Evolutionary conservation across 108 stramenopile genomes (phyloP).

Genomic region (Nannochloropsis oceanica): DNA sequence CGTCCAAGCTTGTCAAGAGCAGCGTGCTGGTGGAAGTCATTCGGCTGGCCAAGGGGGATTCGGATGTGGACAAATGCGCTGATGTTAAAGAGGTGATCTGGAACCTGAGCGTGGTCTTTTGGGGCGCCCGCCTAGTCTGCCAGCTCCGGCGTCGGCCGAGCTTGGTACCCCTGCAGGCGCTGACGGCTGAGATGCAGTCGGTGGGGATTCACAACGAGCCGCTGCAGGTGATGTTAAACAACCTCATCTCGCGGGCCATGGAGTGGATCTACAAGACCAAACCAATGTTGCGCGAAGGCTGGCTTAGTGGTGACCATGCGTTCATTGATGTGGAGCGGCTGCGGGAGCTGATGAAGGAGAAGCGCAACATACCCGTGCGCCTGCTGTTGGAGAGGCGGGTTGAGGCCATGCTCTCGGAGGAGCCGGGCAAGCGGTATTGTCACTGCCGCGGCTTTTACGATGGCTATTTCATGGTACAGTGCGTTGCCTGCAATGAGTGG

Average conservation of each 20-base stretch:
- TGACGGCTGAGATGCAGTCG: background rate
- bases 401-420: slow-evolving; percentile 23
- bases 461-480: slow-evolving; percentile 66
- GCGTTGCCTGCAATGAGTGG: slow-evolving; percentile 62
- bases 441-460: slow-evolving; percentile 66
- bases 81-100: background rate
- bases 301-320: background rate
- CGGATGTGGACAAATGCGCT: background rate
- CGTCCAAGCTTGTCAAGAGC: background rate
- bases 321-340: slow-evolving; percentile 13
- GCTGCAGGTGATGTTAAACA: background rate
- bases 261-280: background rate
- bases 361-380: slow-evolving; percentile 18
- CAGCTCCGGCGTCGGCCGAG: background rate
- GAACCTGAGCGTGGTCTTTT: background rate
- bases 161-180: background rate
- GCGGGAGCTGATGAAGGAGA: slow-evolving; percentile 4
- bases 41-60: background rate
- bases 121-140: background rate
- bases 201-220: background rate
- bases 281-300: background rate
- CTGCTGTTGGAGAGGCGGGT: slow-evolving; percentile 13
- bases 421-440: slow-evolving; percentile 53
- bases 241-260: background rate
- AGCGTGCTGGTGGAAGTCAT: background rate